Conservation (phyloP, 129 eudicot genomes). For the Escallonia rubra region DNA sequence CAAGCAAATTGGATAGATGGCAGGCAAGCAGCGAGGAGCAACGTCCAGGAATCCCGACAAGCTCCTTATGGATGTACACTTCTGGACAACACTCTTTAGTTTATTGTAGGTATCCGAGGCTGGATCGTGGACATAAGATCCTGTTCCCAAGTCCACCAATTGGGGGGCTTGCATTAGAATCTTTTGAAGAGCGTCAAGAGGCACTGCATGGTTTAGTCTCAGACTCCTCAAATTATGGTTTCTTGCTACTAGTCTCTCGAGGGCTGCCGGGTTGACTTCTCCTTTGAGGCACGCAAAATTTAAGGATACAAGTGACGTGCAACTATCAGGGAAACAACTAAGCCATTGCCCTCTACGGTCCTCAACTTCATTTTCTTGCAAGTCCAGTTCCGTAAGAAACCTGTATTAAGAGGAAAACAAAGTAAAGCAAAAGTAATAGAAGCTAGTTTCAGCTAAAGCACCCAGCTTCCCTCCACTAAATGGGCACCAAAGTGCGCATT, state of each 20-base stretch:
- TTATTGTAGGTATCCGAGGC: conserved; percentile 29
- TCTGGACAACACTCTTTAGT: conserved; percentile 32
- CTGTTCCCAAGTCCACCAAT: conserved; percentile 62
- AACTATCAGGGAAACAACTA: conserved; percentile 65
- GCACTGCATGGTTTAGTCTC: conserved; percentile 50
- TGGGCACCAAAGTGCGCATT: background rate
- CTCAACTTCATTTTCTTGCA: conserved; percentile 70
- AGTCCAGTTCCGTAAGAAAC: conserved; percentile 68
- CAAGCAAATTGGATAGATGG: conserved; percentile 51
- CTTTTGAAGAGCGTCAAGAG: conserved; percentile 42
- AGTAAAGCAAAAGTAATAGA: background rate
- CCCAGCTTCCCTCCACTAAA: background rate
- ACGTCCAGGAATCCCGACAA: conserved; percentile 61
- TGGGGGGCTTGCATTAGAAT: conserved; percentile 64
- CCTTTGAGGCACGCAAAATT: conserved; percentile 77
- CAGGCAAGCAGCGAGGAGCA: conserved; percentile 46
- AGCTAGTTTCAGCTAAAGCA: background rate
- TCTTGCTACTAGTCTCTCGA: conserved; percentile 65
- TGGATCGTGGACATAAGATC: conserved; percentile 52
- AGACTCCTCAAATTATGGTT: conserved; percentile 52
- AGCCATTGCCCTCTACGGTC: conserved; percentile 82
- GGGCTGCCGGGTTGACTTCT: conserved; percentile 44
- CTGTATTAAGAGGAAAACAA: conserved; percentile 26
- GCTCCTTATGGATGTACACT: conserved; percentile 49
- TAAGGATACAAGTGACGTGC: conserved; percentile 62